Conservation (phyloP, 2,329 filamentous ascomycete genomes). For the Colletotrichum siamense region DNA sequence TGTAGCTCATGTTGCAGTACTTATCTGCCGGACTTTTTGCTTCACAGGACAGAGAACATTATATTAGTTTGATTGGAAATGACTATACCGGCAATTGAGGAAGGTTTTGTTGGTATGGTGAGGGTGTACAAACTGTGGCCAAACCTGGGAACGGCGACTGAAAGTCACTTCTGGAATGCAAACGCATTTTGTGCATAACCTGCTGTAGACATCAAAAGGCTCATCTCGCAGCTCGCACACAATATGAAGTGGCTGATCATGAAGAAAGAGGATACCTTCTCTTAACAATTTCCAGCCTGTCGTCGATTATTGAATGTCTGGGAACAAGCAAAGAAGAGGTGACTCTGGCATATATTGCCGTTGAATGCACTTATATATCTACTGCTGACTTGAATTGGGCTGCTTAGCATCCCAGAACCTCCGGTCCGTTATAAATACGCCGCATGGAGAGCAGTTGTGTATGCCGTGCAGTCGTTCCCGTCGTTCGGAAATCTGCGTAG, state of each 20-base stretch:
- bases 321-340: neutral
- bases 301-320: rapidly evolving
- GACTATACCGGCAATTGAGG: neutral
- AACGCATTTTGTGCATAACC: neutral
- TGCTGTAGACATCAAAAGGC: neutral
- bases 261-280: neutral
- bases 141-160: neutral
- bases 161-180: neutral
- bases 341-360: neutral
- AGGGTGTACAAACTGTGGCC: neutral
- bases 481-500: neutral
- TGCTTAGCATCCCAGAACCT: neutral
- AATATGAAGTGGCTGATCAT: rapidly evolving
- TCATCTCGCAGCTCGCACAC: neutral
- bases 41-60: rapidly evolving
- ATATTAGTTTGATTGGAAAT: neutral
- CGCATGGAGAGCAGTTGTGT: neutral
- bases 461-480: neutral
- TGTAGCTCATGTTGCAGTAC: rapidly evolving
- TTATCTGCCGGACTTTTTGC: neutral
- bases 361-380: neutral
- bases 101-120: neutral
- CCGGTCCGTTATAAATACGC: neutral
- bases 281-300: rapidly evolving
- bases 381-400: rapidly evolving